phyloP scores from a whole-genome alignment of 176 grass and related monocot species.

The Paspalum vaginatum region DNA sequence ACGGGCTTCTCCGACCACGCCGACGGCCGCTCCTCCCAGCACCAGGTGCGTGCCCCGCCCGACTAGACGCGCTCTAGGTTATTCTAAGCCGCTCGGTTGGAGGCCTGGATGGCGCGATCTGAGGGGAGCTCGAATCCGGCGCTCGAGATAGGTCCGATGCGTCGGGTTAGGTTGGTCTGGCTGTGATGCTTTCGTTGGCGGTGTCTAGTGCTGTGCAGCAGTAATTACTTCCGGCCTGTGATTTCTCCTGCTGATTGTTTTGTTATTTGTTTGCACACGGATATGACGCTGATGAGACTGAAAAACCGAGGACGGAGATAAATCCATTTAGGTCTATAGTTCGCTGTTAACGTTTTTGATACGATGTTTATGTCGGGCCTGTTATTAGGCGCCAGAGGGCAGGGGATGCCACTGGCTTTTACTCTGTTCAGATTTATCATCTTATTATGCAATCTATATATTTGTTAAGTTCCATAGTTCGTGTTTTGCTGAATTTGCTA shows the following conservation, averaged over 20 bases:
- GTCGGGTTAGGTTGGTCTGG: not conserved
- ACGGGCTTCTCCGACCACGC: constrained; percentile 58
- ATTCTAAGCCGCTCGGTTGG: not conserved
- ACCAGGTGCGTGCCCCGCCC: constrained; percentile 35
- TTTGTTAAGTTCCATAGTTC: not conserved
- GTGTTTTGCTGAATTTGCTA: not conserved
- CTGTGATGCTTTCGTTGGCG: too few relatives aligned
- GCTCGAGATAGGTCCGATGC: not conserved
- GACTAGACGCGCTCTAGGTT: not conserved
- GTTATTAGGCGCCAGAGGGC: too few relatives aligned
- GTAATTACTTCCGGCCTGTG: not conserved
- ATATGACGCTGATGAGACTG: not conserved
- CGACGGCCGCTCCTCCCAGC: constrained; percentile 53
- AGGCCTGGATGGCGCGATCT: not conserved
- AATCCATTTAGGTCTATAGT: too few relatives aligned
- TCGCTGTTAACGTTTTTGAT: not conserved
- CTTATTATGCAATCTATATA: not conserved
- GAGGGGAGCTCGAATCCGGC: not conserved
- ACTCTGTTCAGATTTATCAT: not conserved
- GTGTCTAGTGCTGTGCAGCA: not conserved
- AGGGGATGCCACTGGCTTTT: too few relatives aligned
- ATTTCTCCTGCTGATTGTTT: not conserved
- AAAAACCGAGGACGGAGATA: not conserved
- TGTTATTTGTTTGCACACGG: not conserved
- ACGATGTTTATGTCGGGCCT: not conserved